phyloP scores from a whole-genome alignment of 352 stramenopile species.

The Phytophthora rubi region DNA sequence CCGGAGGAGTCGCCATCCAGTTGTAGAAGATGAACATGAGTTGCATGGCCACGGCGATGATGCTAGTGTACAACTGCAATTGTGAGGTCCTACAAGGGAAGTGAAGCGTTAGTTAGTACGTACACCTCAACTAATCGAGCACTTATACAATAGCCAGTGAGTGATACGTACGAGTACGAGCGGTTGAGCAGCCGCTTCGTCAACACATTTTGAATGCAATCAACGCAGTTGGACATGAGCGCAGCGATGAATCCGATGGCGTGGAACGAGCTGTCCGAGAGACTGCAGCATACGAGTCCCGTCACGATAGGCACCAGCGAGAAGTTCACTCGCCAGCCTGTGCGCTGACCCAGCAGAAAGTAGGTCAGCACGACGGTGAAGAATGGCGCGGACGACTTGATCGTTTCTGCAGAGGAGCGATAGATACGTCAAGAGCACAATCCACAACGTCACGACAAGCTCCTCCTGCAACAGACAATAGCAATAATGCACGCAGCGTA shows the following conservation, averaged over 20 bases:
- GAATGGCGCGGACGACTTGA: constrained; percentile 92
- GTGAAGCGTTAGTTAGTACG: not conserved
- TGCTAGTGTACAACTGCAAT: constrained; percentile 91
- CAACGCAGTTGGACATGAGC: constrained; percentile 90
- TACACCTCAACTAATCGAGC: not conserved
- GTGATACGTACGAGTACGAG: constrained; percentile 68
- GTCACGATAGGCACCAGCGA: constrained; percentile 89
- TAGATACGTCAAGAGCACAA: constrained; percentile 14
- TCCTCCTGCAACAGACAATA: not conserved
- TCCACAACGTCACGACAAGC: constrained; percentile 19
- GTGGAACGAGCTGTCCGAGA: constrained; percentile 89
- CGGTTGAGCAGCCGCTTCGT: constrained; percentile 88
- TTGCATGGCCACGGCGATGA: constrained; percentile 87
- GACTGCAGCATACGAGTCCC: constrained; percentile 86
- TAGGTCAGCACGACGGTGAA: constrained; percentile 92
- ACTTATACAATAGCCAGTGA: not conserved
- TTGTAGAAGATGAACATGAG: constrained; percentile 80
- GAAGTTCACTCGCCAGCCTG: constrained; percentile 80
- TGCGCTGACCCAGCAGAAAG: constrained; percentile 84
- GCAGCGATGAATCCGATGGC: constrained; percentile 89
- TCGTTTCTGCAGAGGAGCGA: constrained; percentile 72
- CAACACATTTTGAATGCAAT: constrained; percentile 94
- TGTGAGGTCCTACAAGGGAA: constrained; percentile 61
- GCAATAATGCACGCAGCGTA: constrained; percentile 35
- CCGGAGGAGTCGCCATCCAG: constrained; percentile 51